Conservation (phyloP, 2,329 filamentous ascomycete species). For the Chrysosporium keratinophilum region DNA sequence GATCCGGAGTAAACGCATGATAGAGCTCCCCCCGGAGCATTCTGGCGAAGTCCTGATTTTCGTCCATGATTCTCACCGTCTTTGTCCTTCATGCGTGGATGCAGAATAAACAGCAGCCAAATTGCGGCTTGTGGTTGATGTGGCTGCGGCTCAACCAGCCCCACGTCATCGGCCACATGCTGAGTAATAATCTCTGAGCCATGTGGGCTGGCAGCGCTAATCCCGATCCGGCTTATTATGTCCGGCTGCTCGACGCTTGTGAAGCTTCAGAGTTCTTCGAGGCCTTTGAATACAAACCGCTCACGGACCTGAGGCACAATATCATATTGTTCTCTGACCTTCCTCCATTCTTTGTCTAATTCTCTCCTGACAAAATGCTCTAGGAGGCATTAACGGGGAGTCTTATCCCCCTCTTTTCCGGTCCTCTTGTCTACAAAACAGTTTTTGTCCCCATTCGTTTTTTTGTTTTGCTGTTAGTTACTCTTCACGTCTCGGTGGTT, state of each 20-base stretch:
- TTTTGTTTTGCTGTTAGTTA: background rate
- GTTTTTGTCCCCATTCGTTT: background rate
- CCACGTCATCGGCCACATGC: background rate
- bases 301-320: background rate
- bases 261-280: too few species aligned
- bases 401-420: background rate
- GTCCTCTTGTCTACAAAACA: background rate
- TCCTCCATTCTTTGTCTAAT: slow-evolving; percentile 1
- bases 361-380: background rate
- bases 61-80: background rate
- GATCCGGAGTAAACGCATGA: slow-evolving; percentile 59
- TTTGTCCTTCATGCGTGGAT: too few species aligned
- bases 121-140: background rate
- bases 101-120: background rate
- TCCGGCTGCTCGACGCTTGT: background rate
- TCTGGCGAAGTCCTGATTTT: slow-evolving; percentile 19
- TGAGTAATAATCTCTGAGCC: background rate
- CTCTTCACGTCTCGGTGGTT: background rate
- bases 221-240: background rate
- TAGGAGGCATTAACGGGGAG: background rate
- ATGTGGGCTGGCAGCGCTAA: background rate
- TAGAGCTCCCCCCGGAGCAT: slow-evolving; percentile 64
- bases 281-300: background rate
- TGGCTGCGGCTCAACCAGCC: slow-evolving; percentile 1
- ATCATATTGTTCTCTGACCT: slow-evolving; percentile 8